Evolutionary conservation across 495 filamentous ascomycete species (phyloP), one percentile per base, ranked within the genome.

Genomic region (Penicillium simplicissimum): DNA sequence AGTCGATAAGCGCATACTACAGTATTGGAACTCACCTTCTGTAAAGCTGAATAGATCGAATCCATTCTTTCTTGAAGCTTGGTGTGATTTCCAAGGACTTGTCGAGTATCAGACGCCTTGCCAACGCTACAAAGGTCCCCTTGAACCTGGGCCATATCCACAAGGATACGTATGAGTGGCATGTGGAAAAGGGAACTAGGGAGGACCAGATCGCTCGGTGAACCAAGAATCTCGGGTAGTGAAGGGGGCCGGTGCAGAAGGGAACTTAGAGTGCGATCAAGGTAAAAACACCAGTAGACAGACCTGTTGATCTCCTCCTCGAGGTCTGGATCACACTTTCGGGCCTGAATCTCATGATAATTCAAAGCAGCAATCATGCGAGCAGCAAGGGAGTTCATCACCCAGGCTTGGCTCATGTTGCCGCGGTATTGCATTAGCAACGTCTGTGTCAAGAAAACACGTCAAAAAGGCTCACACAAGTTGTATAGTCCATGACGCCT

Each of bases 251-350:
- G 69, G 45, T 52, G 43, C n/a, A 74, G 64, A 51, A 74, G 66
- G 31, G 66, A 34, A 51, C 71, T 71, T 3, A 72, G 55, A 1
- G 71, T 71, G 28, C 67, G 60, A 47, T 74, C 71, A 15, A 72
- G 60, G 56, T 69, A 74, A 35, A 64, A 74, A 40, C 71, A 74
- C 69, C 72, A 74, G 34, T 58, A 72, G 10, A 74, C 55, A 25
- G 48, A 66, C 14, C 62, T 64, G 13, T 64, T 48, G 15, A 71
- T 71, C 17, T 74, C 67, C 19, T 69, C 60, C 21, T 69, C 52
- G 0, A 33, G n/a, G 2, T 60, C 37, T 9, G 65, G 63, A 14
- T 23, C 38, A 1, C 15, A 34, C 8, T n/a, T 56, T 8, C 48
- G 17, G n/a, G 51, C 55, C 35, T 36, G 9, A 9, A 62, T 62